These are phyloP conservation scores for Pseudocercospora musae DNA, from an alignment of 2,329 filamentous ascomycete genomes.

Conservation along the genomic window DNA sequence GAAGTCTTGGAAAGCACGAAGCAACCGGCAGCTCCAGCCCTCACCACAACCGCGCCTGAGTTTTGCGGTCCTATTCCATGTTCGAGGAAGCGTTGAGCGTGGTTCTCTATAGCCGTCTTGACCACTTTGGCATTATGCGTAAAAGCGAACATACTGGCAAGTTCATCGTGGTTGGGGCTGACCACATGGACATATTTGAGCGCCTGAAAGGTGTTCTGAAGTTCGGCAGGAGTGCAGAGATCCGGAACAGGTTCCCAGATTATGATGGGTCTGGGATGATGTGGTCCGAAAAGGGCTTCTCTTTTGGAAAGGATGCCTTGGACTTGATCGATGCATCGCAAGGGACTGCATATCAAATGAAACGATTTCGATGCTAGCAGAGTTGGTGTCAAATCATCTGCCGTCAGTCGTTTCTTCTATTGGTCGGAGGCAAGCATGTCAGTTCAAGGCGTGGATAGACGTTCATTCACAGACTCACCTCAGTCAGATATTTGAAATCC, in stretches of 20 bases:
- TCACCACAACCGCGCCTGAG: conserved; percentile 60
- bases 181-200: conserved; percentile 57
- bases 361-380: conserved; percentile 73
- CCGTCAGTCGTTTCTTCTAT: conserved; percentile 71
- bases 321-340: conserved; percentile 73
- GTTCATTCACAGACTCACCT: conserved; percentile 33
- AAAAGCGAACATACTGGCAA: conserved; percentile 76
- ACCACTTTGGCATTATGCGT: conserved; percentile 33
- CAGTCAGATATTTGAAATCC: conserved; percentile 80
- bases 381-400: conserved; percentile 62
- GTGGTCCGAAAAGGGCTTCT: conserved; percentile 22
- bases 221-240: conserved; percentile 68
- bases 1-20: conserved; percentile 41
- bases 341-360: conserved; percentile 81
- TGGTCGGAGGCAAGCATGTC: background rate
- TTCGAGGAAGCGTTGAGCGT: conserved; percentile 33
- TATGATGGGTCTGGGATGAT: conserved; percentile 57
- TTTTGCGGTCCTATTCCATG: conserved; percentile 33
- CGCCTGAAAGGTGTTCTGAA: conserved; percentile 52
- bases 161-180: conserved; percentile 81
- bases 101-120: conserved; percentile 40
- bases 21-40: conserved; percentile 70
- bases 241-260: conserved; percentile 97
- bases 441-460: background rate
- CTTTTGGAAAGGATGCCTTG: conserved; percentile 56